phyloP scores from a whole-genome alignment of 2,329 filamentous ascomycete species.

The Fusarium lateritium region DNA sequence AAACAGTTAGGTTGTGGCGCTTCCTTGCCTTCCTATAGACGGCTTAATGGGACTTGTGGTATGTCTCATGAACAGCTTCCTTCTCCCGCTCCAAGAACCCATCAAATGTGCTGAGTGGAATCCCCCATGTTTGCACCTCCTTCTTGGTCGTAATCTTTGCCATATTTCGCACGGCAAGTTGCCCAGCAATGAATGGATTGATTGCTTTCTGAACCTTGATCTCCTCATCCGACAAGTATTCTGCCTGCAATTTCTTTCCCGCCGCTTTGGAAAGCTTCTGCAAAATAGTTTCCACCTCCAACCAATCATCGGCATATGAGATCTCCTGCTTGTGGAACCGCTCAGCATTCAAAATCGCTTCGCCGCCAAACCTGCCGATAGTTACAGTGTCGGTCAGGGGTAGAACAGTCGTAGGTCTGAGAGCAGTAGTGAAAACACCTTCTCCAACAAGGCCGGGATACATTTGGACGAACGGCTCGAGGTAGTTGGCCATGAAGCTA shows the following conservation, averaged over 20 bases:
- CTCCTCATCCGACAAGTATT: constrained; percentile 60
- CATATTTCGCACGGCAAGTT: constrained; percentile 56
- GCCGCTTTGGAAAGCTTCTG: constrained; percentile 53
- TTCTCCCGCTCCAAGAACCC: constrained; percentile 60
- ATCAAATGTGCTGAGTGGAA: constrained; percentile 61
- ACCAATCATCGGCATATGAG: constrained; percentile 58
- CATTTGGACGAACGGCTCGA: constrained; percentile 58
- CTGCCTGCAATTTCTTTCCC: constrained; percentile 55
- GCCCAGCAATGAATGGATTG: constrained; percentile 58
- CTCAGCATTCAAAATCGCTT: constrained; percentile 59
- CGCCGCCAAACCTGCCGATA: constrained; percentile 62
- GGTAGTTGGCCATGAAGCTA: constrained; percentile 67
- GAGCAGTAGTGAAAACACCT: constrained; percentile 57
- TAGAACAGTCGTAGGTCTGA: constrained; percentile 54
- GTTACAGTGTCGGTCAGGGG: constrained; percentile 63
- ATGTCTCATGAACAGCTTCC: constrained; percentile 51
- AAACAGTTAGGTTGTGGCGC: no score
- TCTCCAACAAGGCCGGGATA: constrained; percentile 57
- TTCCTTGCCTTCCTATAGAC: not conserved
- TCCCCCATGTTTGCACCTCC: constrained; percentile 54
- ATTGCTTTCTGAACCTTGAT: constrained; percentile 52
- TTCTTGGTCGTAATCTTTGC: constrained; percentile 55
- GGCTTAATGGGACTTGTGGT: constrained; percentile 17
- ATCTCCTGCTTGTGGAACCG: constrained; percentile 60
- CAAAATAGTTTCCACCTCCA: constrained; percentile 56